phyloP scores from a whole-genome alignment of 2,329 filamentous ascomycete genomes.

The Microascus cirrosus region DNA sequence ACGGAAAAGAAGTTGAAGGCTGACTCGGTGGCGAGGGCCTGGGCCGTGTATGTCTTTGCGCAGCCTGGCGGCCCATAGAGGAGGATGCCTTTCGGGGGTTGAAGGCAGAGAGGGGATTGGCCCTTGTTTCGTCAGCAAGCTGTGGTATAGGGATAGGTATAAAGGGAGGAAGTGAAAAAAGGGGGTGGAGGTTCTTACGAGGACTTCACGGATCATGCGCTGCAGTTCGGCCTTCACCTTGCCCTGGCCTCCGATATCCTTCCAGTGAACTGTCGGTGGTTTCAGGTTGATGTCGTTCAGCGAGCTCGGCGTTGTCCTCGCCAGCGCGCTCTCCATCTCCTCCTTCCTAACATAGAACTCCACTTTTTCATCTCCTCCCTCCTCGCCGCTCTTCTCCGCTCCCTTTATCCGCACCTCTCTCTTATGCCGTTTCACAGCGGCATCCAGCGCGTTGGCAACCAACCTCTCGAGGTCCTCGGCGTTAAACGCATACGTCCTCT shows the following conservation, averaged over 20 bases:
- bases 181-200: conserved; percentile 14
- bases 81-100: conserved; percentile 69
- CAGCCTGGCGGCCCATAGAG: conserved; percentile 90
- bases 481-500: conserved; percentile 79
- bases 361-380: conserved; percentile 2
- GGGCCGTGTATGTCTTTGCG: conserved; percentile 86
- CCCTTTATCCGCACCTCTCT: neutral
- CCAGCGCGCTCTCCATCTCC: conserved; percentile 56
- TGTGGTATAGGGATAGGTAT: neutral
- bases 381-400: neutral
- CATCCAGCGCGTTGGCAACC: conserved; percentile 23
- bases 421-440: conserved; percentile 17
- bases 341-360: conserved; percentile 11
- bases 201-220: conserved; percentile 32
- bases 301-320: conserved; percentile 64
- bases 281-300: conserved; percentile 86
- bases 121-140: conserved; percentile 8
- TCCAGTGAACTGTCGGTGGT: conserved; percentile 76
- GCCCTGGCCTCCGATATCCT: conserved; percentile 77
- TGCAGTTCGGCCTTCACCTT: conserved; percentile 55
- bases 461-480: conserved; percentile 64
- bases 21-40: conserved; percentile 82
- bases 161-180: neutral
- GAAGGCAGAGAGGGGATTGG: conserved; percentile 26
- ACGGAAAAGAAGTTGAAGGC: conserved; percentile 90